Percentiles rank a stretch among this genome's conserved stretches.
These are phyloP conservation scores for Fusarium piperis DNA, from an alignment of 2,329 filamentous ascomycete species.

Conservation along the genomic window DNA sequence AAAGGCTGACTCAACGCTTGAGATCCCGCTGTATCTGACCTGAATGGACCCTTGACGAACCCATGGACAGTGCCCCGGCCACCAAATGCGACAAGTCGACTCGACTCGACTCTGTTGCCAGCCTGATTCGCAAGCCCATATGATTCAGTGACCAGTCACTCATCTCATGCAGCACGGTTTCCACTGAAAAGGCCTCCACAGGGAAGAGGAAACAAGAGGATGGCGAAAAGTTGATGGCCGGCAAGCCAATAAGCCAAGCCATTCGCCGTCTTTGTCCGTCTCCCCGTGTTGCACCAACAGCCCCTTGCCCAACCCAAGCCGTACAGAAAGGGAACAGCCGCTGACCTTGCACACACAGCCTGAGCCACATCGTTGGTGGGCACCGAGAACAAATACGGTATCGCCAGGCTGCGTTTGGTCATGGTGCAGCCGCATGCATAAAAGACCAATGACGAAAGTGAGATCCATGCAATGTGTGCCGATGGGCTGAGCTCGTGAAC, in stretches of 20 bases:
- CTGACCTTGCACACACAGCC: slow-evolving; percentile 22
- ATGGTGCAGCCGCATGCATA: slow-evolving; percentile 23
- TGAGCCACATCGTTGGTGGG: slow-evolving; percentile 10
- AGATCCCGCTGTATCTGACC: slow-evolving; percentile 15
- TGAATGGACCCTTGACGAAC: slow-evolving; percentile 35
- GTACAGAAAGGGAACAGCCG: slow-evolving; percentile 18
- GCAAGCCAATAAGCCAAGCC: slow-evolving; percentile 30
- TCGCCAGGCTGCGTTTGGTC: background rate
- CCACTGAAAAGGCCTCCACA: background rate
- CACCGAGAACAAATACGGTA: slow-evolving; percentile 16
- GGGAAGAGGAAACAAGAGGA: slow-evolving; percentile 1
- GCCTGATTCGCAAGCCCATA: slow-evolving; percentile 37
- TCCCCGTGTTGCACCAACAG: slow-evolving; percentile 27
- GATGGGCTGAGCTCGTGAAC: slow-evolving; percentile 35
- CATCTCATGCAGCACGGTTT: background rate
- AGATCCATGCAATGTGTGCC: slow-evolving; percentile 32
- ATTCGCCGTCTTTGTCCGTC: slow-evolving; percentile 10
- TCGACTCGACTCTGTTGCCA: slow-evolving; percentile 27
- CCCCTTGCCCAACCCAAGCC: slow-evolving; percentile 22
- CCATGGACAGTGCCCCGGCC: slow-evolving; percentile 41
- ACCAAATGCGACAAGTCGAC: slow-evolving; percentile 38
- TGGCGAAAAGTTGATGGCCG: slow-evolving; percentile 21
- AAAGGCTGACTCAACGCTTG: background rate
- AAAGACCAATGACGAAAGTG: slow-evolving; percentile 31
- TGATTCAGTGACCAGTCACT: slow-evolving; percentile 30